Evolutionary conservation across 1,139 yeast genomes (phyloP), one percentile per base, ranked within the genome.

Genomic region (Debaryomyces psychrophilus): DNA sequence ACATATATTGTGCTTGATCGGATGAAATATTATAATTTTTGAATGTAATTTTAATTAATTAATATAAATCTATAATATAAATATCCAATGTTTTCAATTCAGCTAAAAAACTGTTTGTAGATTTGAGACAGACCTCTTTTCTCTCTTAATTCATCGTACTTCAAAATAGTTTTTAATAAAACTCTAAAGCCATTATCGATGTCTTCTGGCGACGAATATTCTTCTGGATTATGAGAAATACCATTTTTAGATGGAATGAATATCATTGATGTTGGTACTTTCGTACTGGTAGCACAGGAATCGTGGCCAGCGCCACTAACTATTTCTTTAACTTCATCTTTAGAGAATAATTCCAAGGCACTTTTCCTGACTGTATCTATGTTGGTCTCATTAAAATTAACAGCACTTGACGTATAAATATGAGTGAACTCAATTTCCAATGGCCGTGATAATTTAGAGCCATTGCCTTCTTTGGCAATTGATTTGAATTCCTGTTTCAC

Each of bases 281-380:
- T 71, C 6, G 66, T 56, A 27, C 79, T 72, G 3, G 86, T 80
- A 29, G 79, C 73, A 55, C 89, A 83, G 3, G 87, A 80, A 58
- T 85, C 92, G 57, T 85, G 90, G 17, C 88, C 90, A 4, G 90
- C 89, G 29, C 90, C 90, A 54, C 86, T 80, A 41, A 77, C 76
- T 44, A 85, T 80, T 28, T 68, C 73, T 47, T 71, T 64, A 26
- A 70, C 65, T 18, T 73, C 61, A 2, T 67, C 70, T 25, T 65
- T 62, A 4, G 81, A 82, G 48, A 76, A 79, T 23, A 80, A 59
- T 34, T 73, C 79, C 17, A 60, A 52, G 0, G 89, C 83, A 12
- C 85, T 69, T 27, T 73, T 69, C 37, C 69, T 64, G 12, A 85
- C 83, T 50, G 82, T 73, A 2, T 68, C 61, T 44, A 82, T 70